Base-by-base conservation (phyloP, 495 filamentous ascomycete genomes). In the Hypoxylon perforatum region DNA sequence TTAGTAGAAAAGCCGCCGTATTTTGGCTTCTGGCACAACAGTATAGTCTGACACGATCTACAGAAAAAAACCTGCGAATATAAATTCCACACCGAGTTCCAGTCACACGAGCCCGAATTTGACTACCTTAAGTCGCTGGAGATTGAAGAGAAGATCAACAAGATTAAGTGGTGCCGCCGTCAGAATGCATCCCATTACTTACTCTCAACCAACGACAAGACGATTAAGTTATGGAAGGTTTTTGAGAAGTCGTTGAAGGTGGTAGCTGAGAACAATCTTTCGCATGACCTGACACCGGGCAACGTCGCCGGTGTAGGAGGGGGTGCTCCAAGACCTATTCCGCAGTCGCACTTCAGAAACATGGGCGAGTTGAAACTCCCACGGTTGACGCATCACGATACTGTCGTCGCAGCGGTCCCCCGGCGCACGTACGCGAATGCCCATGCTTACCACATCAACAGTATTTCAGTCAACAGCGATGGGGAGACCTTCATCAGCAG, bases 61-160 rank as follows among this genome's bases (percentile, higher is more conserved):
- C 74, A 97, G 94, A 98, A 98, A 88, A 99, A 98, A 90, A 97
- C 95, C 12, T 99, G 95, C 86, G 95, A 99, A 79, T 99, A 99
- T 85, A 99, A 99, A 78, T 99, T 99, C 79, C 95, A 99, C 77
- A 99, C 95, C 73, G 95, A 99, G 75, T 99, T 99, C 65, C 95
- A 99, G 84, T 99, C 95, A 54, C 95, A 99, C 79, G 95, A 99
- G 76, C 95, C 95, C 18, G 95, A 99, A 77, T 99, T 99, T 78
- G 95, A 99, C 75, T 99, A 99, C 77, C 87, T 99, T 57, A 99
- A 99, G 81, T 99, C 95, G 18, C 85, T 99, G 60, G 95, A 99
- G 81, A 99, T 99, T 69, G 95, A 99, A 85, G 95, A 99, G 81
- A 99, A 99, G 83, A 99, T 99, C 86, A 99, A 99, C 85, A 99